phyloP scores from a whole-genome alignment of 768 basidiomycete species.

The Suillus clintonianus region DNA sequence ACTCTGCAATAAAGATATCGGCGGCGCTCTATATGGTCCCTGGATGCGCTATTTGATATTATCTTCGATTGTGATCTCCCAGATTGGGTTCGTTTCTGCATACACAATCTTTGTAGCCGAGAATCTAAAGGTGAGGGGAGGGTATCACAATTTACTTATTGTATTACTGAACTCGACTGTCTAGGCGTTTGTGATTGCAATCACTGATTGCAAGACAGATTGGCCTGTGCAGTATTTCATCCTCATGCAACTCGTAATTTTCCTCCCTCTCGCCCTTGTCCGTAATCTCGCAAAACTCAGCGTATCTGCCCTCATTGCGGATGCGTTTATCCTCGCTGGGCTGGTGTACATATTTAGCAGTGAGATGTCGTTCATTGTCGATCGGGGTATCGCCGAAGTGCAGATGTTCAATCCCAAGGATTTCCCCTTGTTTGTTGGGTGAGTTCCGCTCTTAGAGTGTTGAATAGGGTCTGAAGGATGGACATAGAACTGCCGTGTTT shows the following conservation, averaged over 20 bases:
- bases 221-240: slow-evolving; percentile 82
- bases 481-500: slow-evolving; percentile 87
- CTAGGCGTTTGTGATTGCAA: slow-evolving; percentile 81
- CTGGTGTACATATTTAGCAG: slow-evolving; percentile 85
- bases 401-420: slow-evolving; percentile 86
- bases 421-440: slow-evolving; percentile 93
- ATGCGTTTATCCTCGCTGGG: slow-evolving; percentile 92
- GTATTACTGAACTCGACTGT: slow-evolving; percentile 12
- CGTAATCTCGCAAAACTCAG: slow-evolving; percentile 95
- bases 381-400: slow-evolving; percentile 75
- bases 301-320: slow-evolving; percentile 88
- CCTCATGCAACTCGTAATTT: slow-evolving; percentile 77
- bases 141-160: neutral
- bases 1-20: slow-evolving; percentile 66
- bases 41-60: slow-evolving; percentile 94
- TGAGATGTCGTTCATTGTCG: slow-evolving; percentile 69
- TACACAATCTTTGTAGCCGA: slow-evolving; percentile 97
- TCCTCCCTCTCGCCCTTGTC: slow-evolving; percentile 87
- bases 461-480: neutral
- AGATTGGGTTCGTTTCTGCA: slow-evolving; percentile 84
- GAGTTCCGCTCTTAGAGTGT: slow-evolving; percentile 24
- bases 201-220: slow-evolving; percentile 70
- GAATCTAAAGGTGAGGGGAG: slow-evolving; percentile 62
- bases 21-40: slow-evolving; percentile 86
- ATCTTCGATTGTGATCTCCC: slow-evolving; percentile 83